Evolutionary conservation across 495 filamentous ascomycete species (phyloP).

Genomic region (Mycothermus thermophilus): DNA sequence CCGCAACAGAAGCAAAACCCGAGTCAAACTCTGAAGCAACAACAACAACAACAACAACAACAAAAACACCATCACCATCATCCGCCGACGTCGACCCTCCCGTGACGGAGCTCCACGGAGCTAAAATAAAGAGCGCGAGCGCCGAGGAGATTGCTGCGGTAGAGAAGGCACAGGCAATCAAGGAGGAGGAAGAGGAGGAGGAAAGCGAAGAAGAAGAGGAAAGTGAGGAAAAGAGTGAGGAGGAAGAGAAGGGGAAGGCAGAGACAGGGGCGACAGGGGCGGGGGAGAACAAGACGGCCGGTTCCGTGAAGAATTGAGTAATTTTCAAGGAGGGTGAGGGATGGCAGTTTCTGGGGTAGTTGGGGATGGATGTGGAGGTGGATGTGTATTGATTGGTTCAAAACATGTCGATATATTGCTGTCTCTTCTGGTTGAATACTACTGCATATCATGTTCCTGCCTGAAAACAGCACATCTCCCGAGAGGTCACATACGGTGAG

Average conservation of each 20-base stretch:
- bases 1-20: background rate
- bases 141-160: conserved; percentile 26
- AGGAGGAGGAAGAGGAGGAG: conserved; percentile 19
- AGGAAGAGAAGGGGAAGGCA: background rate
- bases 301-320: too few relatives aligned
- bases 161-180: conserved; percentile 25
- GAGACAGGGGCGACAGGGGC: too few relatives aligned
- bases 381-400: too few relatives aligned
- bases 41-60: background rate
- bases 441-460: too few relatives aligned
- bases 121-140: conserved; percentile 14
- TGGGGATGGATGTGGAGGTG: too few relatives aligned
- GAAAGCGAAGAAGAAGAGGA: conserved; percentile 14
- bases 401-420: too few relatives aligned
- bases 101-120: conserved; percentile 20
- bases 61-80: conserved; percentile 1
- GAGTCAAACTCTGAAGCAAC: background rate
- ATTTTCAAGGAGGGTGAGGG: too few relatives aligned
- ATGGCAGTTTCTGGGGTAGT: too few relatives aligned
- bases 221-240: background rate
- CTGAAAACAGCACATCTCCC: too few relatives aligned
- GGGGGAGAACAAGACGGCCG: too few relatives aligned
- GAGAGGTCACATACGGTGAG: too few relatives aligned
- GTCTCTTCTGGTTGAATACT: too few relatives aligned
- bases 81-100: conserved; percentile 24